Conservation (phyloP, 306 rosid species). For the Phaseolus lunatus region DNA sequence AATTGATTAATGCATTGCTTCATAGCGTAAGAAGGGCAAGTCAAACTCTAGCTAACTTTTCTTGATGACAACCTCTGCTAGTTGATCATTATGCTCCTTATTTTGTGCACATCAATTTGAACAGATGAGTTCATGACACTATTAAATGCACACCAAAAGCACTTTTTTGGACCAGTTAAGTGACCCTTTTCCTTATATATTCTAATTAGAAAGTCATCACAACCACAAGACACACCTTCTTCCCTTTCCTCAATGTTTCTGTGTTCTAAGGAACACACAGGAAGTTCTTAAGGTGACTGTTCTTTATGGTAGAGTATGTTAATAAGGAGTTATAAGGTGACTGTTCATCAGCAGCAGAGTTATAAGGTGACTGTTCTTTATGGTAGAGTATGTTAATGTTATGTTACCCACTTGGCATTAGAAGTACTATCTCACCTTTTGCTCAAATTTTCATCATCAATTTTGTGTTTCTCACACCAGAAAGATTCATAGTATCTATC, state of each 20-base stretch:
- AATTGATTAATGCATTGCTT: slow-evolving; percentile 40
- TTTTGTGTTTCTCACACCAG: slow-evolving; percentile 38
- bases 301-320: too few relatives aligned
- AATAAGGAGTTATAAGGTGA: slow-evolving; percentile 36
- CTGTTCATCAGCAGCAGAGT: slow-evolving; percentile 26
- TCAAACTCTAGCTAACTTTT: slow-evolving; percentile 56
- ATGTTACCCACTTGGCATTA: not conserved
- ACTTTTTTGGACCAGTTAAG: slow-evolving; percentile 50
- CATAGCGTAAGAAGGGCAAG: slow-evolving; percentile 44
- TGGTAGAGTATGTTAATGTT: slow-evolving; percentile 35
- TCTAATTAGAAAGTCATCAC: slow-evolving; percentile 19
- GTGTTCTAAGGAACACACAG: not conserved
- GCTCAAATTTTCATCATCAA: slow-evolving; percentile 18
- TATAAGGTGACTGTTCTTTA: slow-evolving; percentile 31
- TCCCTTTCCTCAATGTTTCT: slow-evolving; percentile 2
- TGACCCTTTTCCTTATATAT: slow-evolving; percentile 16
- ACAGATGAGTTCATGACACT: slow-evolving; percentile 31
- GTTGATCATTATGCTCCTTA: slow-evolving; percentile 54
- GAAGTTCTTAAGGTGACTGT: slow-evolving; percentile 30
- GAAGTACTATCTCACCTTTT: slow-evolving; percentile 5
- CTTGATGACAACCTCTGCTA: slow-evolving; percentile 47
- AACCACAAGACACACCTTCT: slow-evolving; percentile 2
- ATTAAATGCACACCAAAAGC: slow-evolving; percentile 48
- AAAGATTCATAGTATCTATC: slow-evolving; percentile 43
- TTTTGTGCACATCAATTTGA: slow-evolving; percentile 48